Evolutionary conservation across 352 stramenopile species (phyloP).

Genomic region (Pythium chondricola): DNA sequence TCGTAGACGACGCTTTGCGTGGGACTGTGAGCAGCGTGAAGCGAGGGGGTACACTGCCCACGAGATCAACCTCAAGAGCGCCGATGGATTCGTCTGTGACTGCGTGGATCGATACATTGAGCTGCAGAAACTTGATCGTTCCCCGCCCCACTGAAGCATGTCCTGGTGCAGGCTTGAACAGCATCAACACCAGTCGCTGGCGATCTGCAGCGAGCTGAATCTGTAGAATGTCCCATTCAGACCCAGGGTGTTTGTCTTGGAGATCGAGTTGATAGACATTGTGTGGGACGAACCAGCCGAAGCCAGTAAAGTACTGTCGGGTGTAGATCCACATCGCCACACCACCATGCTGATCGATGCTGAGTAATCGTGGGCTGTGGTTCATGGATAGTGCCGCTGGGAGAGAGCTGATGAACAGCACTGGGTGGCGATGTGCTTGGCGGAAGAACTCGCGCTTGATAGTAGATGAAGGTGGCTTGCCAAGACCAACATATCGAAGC

Average conservation of each 20-base stretch:
- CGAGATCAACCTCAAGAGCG: conserved; percentile 22
- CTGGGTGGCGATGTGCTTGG: conserved; percentile 18
- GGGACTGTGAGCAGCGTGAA: conserved; percentile 21
- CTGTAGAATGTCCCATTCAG: conserved; percentile 32
- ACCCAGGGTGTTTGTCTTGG: neutral
- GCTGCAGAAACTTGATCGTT: no score
- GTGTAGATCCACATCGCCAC: conserved; percentile 41
- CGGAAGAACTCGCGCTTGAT: conserved; percentile 39
- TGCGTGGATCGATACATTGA: no score
- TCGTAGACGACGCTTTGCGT: neutral
- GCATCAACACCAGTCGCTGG: conserved; percentile 35
- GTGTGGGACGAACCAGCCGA: conserved; percentile 36
- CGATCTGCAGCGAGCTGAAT: conserved; percentile 27
- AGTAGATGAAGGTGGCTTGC: neutral
- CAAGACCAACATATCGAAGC: neutral
- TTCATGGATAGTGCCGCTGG: neutral
- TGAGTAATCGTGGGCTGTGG: conserved; percentile 19
- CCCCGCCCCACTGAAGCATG: neutral
- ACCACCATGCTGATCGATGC: conserved; percentile 29
- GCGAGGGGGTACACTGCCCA: conserved; percentile 21
- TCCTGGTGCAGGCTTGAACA: conserved; percentile 7
- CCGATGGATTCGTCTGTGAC: no score
- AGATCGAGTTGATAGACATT: conserved; percentile 25
- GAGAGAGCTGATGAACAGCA: conserved; percentile 33
- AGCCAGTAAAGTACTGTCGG: conserved; percentile 26